Evolutionary conservation across 768 basidiomycete species (phyloP), one percentile per base, ranked within the genome.

Genomic region (Suillus brevipes): DNA sequence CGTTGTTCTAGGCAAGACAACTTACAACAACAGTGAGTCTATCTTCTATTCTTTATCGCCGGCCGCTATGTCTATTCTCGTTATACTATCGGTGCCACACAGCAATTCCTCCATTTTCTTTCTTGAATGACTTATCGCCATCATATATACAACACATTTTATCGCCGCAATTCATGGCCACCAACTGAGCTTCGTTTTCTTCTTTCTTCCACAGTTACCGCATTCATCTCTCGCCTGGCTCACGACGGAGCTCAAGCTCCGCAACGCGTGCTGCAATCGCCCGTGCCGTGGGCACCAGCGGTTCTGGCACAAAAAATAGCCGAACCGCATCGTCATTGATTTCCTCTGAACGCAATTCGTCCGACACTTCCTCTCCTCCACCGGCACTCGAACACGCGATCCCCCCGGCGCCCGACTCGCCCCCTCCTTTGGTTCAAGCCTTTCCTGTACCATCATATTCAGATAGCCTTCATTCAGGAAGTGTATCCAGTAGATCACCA

Each of bases 1-100:
- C 84, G 91, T 20, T 96, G 95, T 69, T 94, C 92, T 13, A 82
- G 94, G 40, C 93, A 95, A 76, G 95, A 97, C 70, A 97, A 97
- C 69, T 83, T 97, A 20, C 87, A 76, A 34, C 75, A 76, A n/a
- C 75, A 76, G 75, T 76, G 18, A 65, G 75, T 66, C 18, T 13
- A 4, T 5, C 20, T 64, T 23, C 38, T 49, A 28, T 34, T 13
- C 60, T 53, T 49, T 68, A 60, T 66, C 52, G 38, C 14, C 34
- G 34, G 16, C 42, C 18, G 37, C 38, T 58, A 28, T 28, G 28
- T 65, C 62, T 57, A 55, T 60, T 47, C 18, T 43, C 36, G 34
- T 50, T 25, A 20, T 45, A 31, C 49, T 64, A 64, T 64, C 20
- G 25, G 63, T 67, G 13, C 63, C 42, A 55, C 64, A 18, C 53